Base-by-base conservation (phyloP, 768 basidiomycete species). In the Melanogaster broomeanus region DNA sequence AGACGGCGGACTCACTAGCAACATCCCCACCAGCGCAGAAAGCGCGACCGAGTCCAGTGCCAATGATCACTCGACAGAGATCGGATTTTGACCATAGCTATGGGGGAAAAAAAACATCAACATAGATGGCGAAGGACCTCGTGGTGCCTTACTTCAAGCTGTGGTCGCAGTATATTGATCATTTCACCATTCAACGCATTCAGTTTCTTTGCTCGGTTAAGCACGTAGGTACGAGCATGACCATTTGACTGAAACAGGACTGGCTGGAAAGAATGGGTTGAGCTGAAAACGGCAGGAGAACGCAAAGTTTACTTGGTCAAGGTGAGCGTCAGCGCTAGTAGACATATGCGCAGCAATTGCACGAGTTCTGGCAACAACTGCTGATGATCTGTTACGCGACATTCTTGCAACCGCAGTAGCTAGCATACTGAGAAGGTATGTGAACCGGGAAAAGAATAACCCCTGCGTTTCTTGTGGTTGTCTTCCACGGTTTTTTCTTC, bases 11-110 rank as follows among this genome's bases (percentile, higher is more conserved):
- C 87, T 70, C 60, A 95, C 96, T 75, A 52, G 83, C 85, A 51
- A 99, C 90, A 70, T 99, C 97, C 39, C 97, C 97, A 13, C 97
- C 97, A 6, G 91, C 88, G 62, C 94, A 98, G 66, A 98, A 98
- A 12, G 88, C 90, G 52, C 84, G 77, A 4, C 86, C 88, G 12
- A 70, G 68, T 21, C 89, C 90, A 28, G 80, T 79, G 30, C 87
- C 88, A 33, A 92, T 78, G 52, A 97, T 82, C 25, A 87, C 77
- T 50, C 81, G 79, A 58, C 84, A 84, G 7, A 91, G 77, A 44
- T 86, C 79, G 25, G 90, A 84, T 31, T 77, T 71, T 53, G 80
- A 77, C 89, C 90, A 93, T 75, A 84, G 82, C 90, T 93, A 55
- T 21, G 54, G 22, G n/a, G n/a, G n/a, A n/a, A n/a, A 8, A 41